Evolutionary conservation across 768 basidiomycete genomes (phyloP), one percentile per base, ranked within the genome.

Genomic region (Mycena vitilis): DNA sequence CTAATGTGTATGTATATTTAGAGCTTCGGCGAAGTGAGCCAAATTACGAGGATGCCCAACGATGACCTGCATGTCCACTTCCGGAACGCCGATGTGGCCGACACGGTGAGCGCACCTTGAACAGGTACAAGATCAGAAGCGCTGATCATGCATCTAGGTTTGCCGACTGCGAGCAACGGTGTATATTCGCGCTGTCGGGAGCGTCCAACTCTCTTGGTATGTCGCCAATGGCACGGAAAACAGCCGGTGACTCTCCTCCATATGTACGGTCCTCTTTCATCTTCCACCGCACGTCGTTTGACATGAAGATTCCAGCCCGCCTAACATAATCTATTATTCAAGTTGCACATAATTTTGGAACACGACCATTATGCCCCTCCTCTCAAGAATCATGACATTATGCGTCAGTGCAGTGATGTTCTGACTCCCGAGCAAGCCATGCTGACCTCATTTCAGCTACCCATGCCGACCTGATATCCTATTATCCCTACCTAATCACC

Each of bases 51-150:
- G 58, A 87, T 91, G 84, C 89, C 89, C 57, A 93, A 92, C 70
- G 91, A 90, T 51, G 92, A 94, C 77, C 79, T 94, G n/a, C 89
- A 92, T 73, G 84, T 94, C 56, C 88, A 90, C 73, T 94, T 93
- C 74, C 85, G 87, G 54, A 88, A 86, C 60, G 84, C 89, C 57
- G 92, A 94, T 65, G 92, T 94, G 12, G 93, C 93, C 23, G 93
- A 94, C 70, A 94, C 91, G 9, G 93, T 93, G 75, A 34, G 89
- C 82, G 58, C 25, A 20, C 34, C 23, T 61, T 2, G 15, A 22
- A 63, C 22, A 1, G 30, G 12, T 8, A 12, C 37, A 55, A 15
- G 23, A 38, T 20, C 54, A 40, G 30, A 51, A 61, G 60, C 65
- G 71, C 57, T 61, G 16, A 64, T 11, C 22, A 18, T 37, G 16